A percentile compares a stretch with the other conserved stretches of the same genome.
Evolutionary conservation across 177 flowering plant genomes (phyloP).

Genomic region (Vitis hybrid): DNA sequence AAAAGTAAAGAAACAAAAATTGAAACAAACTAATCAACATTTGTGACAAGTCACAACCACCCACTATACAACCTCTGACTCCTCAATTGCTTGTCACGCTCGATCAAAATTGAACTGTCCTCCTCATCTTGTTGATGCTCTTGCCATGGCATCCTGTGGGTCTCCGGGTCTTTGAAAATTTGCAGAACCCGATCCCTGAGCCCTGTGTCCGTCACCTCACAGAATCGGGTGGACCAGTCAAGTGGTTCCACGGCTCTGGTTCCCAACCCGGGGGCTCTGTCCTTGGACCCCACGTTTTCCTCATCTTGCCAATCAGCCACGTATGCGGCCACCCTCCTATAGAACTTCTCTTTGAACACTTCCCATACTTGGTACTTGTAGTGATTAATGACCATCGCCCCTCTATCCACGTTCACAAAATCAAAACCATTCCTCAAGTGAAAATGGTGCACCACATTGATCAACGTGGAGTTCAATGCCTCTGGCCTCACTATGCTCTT

Average conservation of each 20-base stretch:
- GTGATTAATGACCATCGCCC: slow-evolving; percentile 61
- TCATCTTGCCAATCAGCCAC: slow-evolving; percentile 83
- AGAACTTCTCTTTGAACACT: slow-evolving; percentile 76
- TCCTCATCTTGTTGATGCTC: slow-evolving; percentile 5
- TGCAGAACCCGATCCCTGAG: slow-evolving; percentile 49
- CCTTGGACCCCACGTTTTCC: slow-evolving; percentile 73
- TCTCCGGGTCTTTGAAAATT: slow-evolving; percentile 27
- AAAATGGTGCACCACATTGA: slow-evolving; percentile 90
- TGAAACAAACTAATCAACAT: background rate
- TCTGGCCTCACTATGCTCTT: slow-evolving; percentile 75
- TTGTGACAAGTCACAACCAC: background rate
- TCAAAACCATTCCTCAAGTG: slow-evolving; percentile 42
- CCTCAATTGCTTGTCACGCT: too few species aligned
- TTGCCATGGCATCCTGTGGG: slow-evolving; percentile 60
- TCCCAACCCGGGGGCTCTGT: slow-evolving; percentile 88
- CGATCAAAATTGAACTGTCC: background rate
- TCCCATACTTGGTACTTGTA: slow-evolving; percentile 97
- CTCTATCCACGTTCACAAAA: slow-evolving; percentile 29
- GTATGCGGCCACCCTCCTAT: slow-evolving; percentile 84
- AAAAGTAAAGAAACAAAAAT: background rate
- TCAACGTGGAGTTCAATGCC: slow-evolving; percentile 49
- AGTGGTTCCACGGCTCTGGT: slow-evolving; percentile 68
- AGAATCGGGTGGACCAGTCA: slow-evolving; percentile 72
- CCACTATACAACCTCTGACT: too few species aligned
- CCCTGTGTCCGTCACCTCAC: slow-evolving; percentile 67